Base-by-base conservation (phyloP, 352 stramenopile species). In the Pythium oligandrum region DNA sequence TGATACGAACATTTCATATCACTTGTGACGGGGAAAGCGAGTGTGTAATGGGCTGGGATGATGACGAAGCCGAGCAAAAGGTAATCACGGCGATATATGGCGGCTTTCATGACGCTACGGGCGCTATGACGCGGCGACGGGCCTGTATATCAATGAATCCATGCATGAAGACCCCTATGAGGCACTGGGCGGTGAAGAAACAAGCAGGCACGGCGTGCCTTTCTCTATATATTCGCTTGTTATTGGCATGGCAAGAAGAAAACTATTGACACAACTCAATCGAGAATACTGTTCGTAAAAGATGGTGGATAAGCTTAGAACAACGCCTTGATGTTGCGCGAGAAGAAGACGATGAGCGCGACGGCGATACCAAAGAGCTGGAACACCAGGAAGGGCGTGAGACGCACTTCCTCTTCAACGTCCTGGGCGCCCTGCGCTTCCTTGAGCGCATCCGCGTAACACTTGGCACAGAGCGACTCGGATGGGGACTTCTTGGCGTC, bases 371-470 rank as follows among this genome's bases (percentile, higher is more conserved):
- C 59, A 48, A 78, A 77, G 38, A 79, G 47, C 66, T 89, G 81
- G 58, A 87, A 89, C 66, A 70, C 82, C 39, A 89, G 63, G 60
- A 89, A 87, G 40, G 75, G 77, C 57, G 76, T 83, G 69, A 86
- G 73, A 52, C 71, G 70, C 44, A 86, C 71, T 52, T 82, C 66
- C 42, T 68, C 11, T 40, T 63, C 45, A 35, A 65, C 47, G 30
- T 61, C 17, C 38, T 55, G 34, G 37, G 59, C 53, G 33, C 53
- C 54, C 48, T 63, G 35, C 17, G 35, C 2, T 36, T 69, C 56
- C 6, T 58, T 59, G 34, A 48, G 35, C n/a, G 66, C 58, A 39
- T 57, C 48, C 9, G n/a, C 48, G 9, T 70, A 46, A 64, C 78
- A 88, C 30, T 71, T 61, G 12, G 48, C 55, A 63, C 78, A 88